These are phyloP conservation scores for Lagerstroemia speciosa DNA, from an alignment of 345 rosid species.

Conservation along the genomic window DNA sequence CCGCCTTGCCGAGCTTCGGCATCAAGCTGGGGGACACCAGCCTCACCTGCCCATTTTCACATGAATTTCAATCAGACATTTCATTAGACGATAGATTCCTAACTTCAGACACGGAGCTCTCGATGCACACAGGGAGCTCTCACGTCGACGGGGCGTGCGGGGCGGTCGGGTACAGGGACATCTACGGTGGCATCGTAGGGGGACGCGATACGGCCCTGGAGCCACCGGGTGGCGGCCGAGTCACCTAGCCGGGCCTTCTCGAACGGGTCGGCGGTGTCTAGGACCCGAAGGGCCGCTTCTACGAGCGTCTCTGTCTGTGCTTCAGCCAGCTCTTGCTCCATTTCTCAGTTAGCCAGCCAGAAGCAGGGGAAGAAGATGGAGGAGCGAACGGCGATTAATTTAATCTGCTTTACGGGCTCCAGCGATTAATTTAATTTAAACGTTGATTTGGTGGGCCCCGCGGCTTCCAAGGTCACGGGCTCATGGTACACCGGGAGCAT, in stretches of 20 bases:
- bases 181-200: constrained; percentile 44
- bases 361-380: not conserved
- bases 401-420: not conserved
- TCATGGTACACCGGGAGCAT: not conserved
- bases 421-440: no score
- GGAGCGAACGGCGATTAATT: not conserved
- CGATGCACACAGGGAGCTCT: not conserved
- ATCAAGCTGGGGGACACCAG: constrained; percentile 75
- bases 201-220: constrained; percentile 47
- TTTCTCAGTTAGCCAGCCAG: not conserved
- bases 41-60: constrained; percentile 40
- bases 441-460: not conserved
- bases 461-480: not conserved
- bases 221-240: constrained; percentile 64
- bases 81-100: constrained; percentile 9
- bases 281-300: constrained; percentile 61
- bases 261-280: constrained; percentile 69
- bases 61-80: constrained; percentile 17
- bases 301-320: constrained; percentile 47
- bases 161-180: constrained; percentile 59
- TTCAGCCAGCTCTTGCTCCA: constrained; percentile 5
- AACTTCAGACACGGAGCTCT: not conserved
- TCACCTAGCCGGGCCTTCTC: constrained; percentile 78
- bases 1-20: constrained; percentile 94
- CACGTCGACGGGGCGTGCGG: constrained; percentile 70